These are phyloP conservation scores for Albifimbria verrucaria DNA, from an alignment of 2,329 filamentous ascomycete species.

Conservation along the genomic window DNA sequence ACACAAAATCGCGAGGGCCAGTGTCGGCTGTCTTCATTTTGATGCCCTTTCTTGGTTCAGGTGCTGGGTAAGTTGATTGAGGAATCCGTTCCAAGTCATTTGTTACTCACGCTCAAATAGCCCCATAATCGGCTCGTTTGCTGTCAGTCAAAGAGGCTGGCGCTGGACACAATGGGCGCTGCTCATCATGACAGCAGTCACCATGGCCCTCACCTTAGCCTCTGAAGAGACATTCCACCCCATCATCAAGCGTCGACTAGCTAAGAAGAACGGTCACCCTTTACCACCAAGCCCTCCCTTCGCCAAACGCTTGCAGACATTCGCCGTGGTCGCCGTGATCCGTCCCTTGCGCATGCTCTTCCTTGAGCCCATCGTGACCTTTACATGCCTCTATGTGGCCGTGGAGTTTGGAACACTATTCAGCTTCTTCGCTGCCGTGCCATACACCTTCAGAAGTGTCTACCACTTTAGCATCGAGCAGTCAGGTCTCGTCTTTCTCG, in stretches of 20 bases:
- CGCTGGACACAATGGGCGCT: conserved; percentile 52
- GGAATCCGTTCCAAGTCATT: no score
- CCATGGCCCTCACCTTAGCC: conserved; percentile 32
- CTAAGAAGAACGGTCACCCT: conserved; percentile 30
- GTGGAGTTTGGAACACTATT: conserved; percentile 51
- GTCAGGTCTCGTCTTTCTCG: conserved; percentile 41
- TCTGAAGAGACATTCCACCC: conserved; percentile 58
- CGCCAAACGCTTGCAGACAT: conserved; percentile 21
- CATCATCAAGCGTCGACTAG: conserved; percentile 36
- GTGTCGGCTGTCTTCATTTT: conserved; percentile 44
- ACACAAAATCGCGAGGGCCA: conserved; percentile 35
- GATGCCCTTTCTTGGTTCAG: conserved; percentile 51
- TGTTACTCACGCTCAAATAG: no score
- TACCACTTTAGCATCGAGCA: conserved; percentile 43
- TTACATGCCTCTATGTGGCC: conserved; percentile 47
- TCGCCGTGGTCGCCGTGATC: conserved; percentile 40
- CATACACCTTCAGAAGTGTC: conserved; percentile 41
- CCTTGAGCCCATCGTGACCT: conserved; percentile 60
- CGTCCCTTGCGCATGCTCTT: conserved; percentile 57
- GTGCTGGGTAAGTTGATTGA: conserved; percentile 38
- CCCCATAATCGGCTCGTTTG: conserved; percentile 47
- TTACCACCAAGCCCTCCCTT: conserved; percentile 20
- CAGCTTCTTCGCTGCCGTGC: conserved; percentile 49
- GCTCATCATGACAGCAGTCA: conserved; percentile 41
- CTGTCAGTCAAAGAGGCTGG: conserved; percentile 43